Evolutionary conservation across 2,329 filamentous ascomycete genomes (phyloP).

Genomic region (Cladosporium sp.): DNA sequence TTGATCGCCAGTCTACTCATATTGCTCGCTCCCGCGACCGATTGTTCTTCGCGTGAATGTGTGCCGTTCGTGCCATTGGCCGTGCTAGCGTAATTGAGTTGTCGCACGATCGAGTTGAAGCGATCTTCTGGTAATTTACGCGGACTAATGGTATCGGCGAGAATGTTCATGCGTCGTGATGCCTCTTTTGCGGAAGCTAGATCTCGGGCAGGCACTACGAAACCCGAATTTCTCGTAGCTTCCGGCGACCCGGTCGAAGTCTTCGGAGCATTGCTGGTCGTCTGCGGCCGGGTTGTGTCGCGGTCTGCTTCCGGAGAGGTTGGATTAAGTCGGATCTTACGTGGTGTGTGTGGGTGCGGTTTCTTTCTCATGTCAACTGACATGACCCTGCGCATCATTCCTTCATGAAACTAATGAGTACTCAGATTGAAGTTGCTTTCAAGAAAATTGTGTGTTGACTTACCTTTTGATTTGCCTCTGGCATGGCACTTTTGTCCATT

Average conservation of each 20-base stretch:
- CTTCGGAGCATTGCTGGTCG: neutral
- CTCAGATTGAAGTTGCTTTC: conserved; percentile 7
- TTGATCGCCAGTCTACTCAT: neutral
- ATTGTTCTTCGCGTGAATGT: neutral
- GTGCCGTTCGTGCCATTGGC: neutral
- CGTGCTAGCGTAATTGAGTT: conserved; percentile 4
- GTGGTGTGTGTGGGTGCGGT: conserved; percentile 5
- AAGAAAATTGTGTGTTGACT: neutral
- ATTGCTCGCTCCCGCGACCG: neutral
- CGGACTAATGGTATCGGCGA: neutral
- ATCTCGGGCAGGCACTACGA: neutral
- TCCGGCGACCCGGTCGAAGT: conserved; percentile 6
- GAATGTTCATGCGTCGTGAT: conserved; percentile 1
- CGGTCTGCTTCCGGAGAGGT: neutral
- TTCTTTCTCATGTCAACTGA: conserved; percentile 6
- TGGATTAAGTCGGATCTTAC: conserved; percentile 1
- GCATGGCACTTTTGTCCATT: conserved; percentile 28
- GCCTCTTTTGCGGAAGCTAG: conserved; percentile 4
- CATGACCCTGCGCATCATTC: conserved; percentile 13
- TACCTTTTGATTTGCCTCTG: conserved; percentile 4
- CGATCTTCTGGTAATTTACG: conserved; percentile 1
- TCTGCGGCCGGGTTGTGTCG: neutral
- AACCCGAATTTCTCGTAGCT: neutral
- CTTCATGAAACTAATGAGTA: conserved; percentile 10
- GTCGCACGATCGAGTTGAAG: conserved; percentile 2